Base-by-base conservation (phyloP, 352 stramenopile genomes). In the Phytophthora fragariaefolia region DNA sequence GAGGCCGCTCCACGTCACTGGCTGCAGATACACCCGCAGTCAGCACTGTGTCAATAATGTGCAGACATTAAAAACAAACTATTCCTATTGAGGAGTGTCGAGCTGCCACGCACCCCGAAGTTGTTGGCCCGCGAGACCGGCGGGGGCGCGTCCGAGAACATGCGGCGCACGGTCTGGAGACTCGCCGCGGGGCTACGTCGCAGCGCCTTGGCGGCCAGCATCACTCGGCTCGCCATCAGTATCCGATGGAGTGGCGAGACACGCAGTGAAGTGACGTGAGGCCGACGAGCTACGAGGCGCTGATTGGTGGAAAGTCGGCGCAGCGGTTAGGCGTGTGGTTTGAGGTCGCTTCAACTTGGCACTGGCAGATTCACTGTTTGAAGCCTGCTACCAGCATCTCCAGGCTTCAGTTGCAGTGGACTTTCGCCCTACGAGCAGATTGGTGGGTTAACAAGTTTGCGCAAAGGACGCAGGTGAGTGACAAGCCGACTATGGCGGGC, bases 1-100 rank as follows among this genome's bases (percentile, higher is more conserved):
- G 9, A 97, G 74, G 38, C 84, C 83, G n/a, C 82, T 83, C 88
- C 88, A 98, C 20, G 87, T 90, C 34, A 98, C 82, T 6, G 92
- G 92, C 83, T 95, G 58, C 12, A 32, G 24, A 18, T 40, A 4
- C 53, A 63, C 34, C 23, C 53, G 15, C 3, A 45, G 4, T 50
- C 17, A 53, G 23, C 36, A 60, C 50, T 58, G 12, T 52, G 15
- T 58, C 36, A 43, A 32, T 38, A 43, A 43, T 43, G 4, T 43
- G 15, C 18, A 22, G 34, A 43, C 34, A 17, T 20, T 20, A 43
- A 43, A 20, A 7, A 1, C 34, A 43, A 18, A 6, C 18, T 42
- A 43, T 43, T 43, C 34, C 15, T 10, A 6, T 20, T 43, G 13
- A 43, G 34, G 15, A 17, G 13, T 20, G 34, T 17, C n/a, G 22